Evolutionary conservation across 2,329 filamentous ascomycete species (phyloP), one percentile per base, ranked within the genome.

Genomic region (Chaetomium strumarium): DNA sequence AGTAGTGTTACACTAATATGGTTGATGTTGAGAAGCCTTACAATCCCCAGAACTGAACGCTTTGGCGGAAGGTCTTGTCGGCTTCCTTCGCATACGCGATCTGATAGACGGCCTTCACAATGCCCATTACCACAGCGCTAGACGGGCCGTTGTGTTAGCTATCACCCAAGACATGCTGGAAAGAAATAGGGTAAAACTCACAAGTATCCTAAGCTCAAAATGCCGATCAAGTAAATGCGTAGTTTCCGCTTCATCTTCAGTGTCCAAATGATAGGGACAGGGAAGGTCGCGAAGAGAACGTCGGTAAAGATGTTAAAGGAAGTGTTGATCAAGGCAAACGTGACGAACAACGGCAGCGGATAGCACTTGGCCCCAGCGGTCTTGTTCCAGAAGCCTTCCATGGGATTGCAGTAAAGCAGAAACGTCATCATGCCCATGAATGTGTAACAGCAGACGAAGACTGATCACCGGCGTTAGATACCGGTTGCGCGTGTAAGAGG

Each of bases 271-370:
- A 75, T 66, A 2, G 70, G 68, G 1, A 73, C 62, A 1, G 72
- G 72, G 16, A 74, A 61, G 1, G 69, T 66, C 0, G 71, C 72
- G 34, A 74, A 72, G n/a, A 68, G 62, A 8, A 73, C 63, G 48
- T 75, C 72, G n/a, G 71, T 73, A 9, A 67, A 64, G 37, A 74
- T 72, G 51, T 74, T 72, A 61, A 71, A 67, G 3, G 60, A 68
- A 65, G 45, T 55, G 40, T 45, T 55, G 16, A 55, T 20, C 75
- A 86, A 59, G 71, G 76, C 47, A 51, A 66, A 62, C 66, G 60
- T 40, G 58, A 78, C 50, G 19, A 63, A 60, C 5, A 62, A 39
- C 24, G 30, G 37, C 13, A 61, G 51, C 6, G 31, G 16, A 45
- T 61, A 58, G 33, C 62, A 63, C 14, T 51, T 57, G 4, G 57